Conservation (phyloP, 2,329 filamentous ascomycete genomes). For the Sordariomycetes sp. region DNA sequence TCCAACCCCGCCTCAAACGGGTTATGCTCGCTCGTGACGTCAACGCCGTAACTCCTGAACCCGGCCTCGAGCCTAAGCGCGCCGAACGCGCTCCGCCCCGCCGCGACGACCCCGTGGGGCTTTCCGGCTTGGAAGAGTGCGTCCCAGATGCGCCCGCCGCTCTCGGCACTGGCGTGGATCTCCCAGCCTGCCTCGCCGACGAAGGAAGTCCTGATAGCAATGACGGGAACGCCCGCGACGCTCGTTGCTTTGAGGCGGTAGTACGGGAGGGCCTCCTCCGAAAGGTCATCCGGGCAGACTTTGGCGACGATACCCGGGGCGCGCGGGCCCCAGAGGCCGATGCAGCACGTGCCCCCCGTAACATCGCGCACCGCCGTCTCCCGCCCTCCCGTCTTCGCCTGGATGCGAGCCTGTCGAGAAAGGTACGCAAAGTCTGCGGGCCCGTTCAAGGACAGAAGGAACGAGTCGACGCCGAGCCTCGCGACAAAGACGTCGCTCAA, state of each 20-base stretch:
- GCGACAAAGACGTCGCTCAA: conserved; percentile 44
- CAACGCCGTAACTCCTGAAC: conserved; percentile 39
- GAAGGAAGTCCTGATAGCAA: conserved; percentile 40
- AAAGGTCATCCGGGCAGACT: conserved; percentile 30
- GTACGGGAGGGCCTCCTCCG: conserved; percentile 30
- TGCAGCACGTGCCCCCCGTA: conserved; percentile 44
- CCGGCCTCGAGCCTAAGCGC: conserved; percentile 46
- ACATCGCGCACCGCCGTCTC: conserved; percentile 42
- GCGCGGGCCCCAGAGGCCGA: conserved; percentile 49
- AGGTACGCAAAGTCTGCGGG: conserved; percentile 41
- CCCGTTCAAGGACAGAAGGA: conserved; percentile 43
- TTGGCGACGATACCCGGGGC: conserved; percentile 34
- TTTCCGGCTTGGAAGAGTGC: conserved; percentile 39
- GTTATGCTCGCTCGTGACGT: conserved; percentile 47
- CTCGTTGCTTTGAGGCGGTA: conserved; percentile 32
- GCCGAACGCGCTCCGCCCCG: conserved; percentile 43
- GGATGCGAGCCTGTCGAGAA: conserved; percentile 33
- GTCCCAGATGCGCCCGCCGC: conserved; percentile 46
- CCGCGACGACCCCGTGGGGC: conserved; percentile 40
- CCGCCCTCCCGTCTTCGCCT: conserved; percentile 21
- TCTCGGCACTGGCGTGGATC: conserved; percentile 44
- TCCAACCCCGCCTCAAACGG: conserved; percentile 45
- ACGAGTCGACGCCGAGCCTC: conserved; percentile 30
- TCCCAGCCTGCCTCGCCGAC: conserved; percentile 52
- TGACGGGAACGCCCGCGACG: conserved; percentile 42